Conservation (phyloP, 441 rosid species). For the Populus hybrid region DNA sequence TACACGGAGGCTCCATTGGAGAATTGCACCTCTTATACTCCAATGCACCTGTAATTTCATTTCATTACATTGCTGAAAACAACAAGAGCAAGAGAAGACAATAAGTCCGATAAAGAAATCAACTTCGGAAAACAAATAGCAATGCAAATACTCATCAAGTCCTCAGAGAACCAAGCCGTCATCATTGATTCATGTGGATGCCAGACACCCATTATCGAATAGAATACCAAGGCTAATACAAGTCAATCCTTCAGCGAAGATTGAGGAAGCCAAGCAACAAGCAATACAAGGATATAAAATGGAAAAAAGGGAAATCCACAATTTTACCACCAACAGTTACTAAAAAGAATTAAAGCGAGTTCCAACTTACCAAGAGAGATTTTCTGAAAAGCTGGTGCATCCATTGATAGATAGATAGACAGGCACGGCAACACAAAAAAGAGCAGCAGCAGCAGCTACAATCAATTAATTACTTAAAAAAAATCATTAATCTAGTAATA, state of each 20-base stretch:
- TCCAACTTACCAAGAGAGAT: not conserved
- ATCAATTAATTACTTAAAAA: too few relatives aligned
- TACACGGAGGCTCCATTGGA: conserved; percentile 17
- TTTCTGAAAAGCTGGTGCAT: not conserved
- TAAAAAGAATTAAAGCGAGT: too few relatives aligned
- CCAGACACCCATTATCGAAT: not conserved
- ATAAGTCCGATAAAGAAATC: not conserved
- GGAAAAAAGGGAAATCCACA: too few relatives aligned
- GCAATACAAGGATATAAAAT: not conserved
- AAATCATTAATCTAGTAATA: not conserved
- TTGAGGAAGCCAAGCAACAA: not conserved
- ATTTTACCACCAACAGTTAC: too few relatives aligned
- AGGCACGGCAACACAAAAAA: not conserved
- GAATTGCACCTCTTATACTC: conserved; percentile 18
- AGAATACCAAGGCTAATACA: not conserved
- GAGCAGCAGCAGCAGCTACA: not conserved
- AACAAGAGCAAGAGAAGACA: not conserved
- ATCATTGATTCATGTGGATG: not conserved
- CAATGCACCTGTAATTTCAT: conserved; percentile 14
- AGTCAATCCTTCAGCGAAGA: not conserved
- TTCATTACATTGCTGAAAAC: not conserved
- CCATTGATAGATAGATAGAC: not conserved
- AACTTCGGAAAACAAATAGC: not conserved
- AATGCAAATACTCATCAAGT: not conserved
- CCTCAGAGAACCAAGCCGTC: not conserved